Evolutionary conservation across 306 rosid genomes (phyloP).

Genomic region (Lithocarpus polystachyus): DNA sequence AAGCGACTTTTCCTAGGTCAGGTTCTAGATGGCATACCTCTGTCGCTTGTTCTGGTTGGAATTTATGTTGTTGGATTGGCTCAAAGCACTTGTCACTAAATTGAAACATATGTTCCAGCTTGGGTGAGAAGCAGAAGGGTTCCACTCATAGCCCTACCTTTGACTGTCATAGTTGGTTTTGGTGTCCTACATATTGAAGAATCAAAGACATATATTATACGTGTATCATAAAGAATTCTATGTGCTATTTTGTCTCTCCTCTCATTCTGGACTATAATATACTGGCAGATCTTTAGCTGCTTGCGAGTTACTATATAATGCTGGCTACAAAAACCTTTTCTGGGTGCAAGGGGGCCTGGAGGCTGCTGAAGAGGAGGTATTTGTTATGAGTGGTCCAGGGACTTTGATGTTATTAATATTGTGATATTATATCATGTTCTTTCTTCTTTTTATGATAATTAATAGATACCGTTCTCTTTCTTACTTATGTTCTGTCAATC

Average conservation of each 20-base stretch:
- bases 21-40: neutral
- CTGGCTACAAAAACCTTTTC: constrained; percentile 85
- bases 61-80: neutral
- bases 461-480: neutral
- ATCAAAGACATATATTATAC: neutral
- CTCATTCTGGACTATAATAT: too few species aligned
- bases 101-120: neutral
- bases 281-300: neutral
- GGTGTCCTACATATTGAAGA: neutral
- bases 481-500: constrained; percentile 11
- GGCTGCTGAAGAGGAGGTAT: constrained; percentile 75
- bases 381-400: neutral
- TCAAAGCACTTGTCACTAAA: neutral
- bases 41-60: neutral
- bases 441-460: neutral
- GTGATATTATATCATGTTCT: neutral
- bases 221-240: too few species aligned
- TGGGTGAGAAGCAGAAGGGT: neutral
- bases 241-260: neutral
- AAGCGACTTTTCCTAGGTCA: neutral
- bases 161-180: neutral
- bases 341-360: constrained; percentile 71
- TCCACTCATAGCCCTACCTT: neutral
- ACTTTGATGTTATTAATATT: constrained; percentile 13
- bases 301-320: neutral